Percentiles rank a stretch among this genome's conserved stretches.
phyloP scores from a whole-genome alignment of 2,329 filamentous ascomycete species.

The Endoconidiophora laricicola region DNA sequence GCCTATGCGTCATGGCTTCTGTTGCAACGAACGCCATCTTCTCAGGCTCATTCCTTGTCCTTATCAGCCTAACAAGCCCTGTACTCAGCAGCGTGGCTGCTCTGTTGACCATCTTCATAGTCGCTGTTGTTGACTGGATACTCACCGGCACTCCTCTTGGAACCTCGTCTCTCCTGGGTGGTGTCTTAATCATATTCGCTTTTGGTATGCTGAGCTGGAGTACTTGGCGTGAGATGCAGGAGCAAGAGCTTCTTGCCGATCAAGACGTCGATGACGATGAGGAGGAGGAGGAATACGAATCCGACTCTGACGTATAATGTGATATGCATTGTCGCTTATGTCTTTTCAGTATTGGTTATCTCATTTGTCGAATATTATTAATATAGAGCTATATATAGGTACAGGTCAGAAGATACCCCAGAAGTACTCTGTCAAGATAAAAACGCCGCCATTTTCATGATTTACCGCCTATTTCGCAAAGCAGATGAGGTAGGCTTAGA shows the following conservation, averaged over 20 bases:
- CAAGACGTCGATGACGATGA: conserved; percentile 27
- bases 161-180: conserved; percentile 62
- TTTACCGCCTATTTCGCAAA: too few relatives aligned
- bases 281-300: conserved; percentile 8
- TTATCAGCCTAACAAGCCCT: conserved; percentile 84
- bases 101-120: conserved; percentile 89
- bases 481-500: too few relatives aligned
- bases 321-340: not conserved
- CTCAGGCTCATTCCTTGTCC: conserved; percentile 78
- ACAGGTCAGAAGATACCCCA: too few relatives aligned
- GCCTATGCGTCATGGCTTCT: conserved; percentile 62
- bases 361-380: not conserved
- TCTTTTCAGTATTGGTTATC: not conserved
- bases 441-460: too few relatives aligned
- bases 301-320: conserved; percentile 6
- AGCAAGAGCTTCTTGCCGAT: conserved; percentile 53
- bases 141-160: conserved; percentile 64
- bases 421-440: too few relatives aligned
- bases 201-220: conserved; percentile 82
- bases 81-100: conserved; percentile 87
- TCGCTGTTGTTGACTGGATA: conserved; percentile 80
- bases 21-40: conserved; percentile 82
- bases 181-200: conserved; percentile 69
- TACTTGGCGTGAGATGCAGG: conserved; percentile 83
- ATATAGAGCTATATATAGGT: too few relatives aligned